Evolutionary conservation across 1,284 basidiomycete species (phyloP), one percentile per base, ranked within the genome.

Genomic region (Microbotryum violaceum): DNA sequence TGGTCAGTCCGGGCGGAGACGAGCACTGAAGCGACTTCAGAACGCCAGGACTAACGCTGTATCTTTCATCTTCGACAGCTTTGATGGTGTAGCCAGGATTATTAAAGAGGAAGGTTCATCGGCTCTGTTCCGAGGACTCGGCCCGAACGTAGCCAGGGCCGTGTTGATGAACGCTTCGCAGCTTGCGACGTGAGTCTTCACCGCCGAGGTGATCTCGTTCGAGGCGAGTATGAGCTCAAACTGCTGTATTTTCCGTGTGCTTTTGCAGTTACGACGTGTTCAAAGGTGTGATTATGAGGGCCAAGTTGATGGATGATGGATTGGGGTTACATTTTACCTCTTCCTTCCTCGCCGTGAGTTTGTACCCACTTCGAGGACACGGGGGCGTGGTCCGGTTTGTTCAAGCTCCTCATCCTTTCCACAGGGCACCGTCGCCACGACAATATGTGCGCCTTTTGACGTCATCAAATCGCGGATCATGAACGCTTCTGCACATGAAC

Each of bases 361-460:
- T 14, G 9, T 20, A 47, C 21, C 29, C 23, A 48, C 21, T 29
- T 37, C 25, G 8, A 42, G 14, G 14, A 6, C 37, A 42, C 37
- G 4, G 27, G 23, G 3, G 47, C 29, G 16, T 49, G 46, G 31
- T 31, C 31, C 27, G 46, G 16, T 45, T 29, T 29, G 23, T 9
- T 4, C 46, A 59, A 31, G 54, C 44, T 47, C 54, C 49, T 60
- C 58, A 29, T 64, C 16, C 57, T 52, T 33, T 12, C 50, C 37
- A 29, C 64, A 88, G 85, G 90, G 91, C 21, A 93, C 90, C 1
- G 87, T 92, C 4, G 90, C 91, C 14, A 92, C 90, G 4, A 92
- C 91, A 1, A 85, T 94, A n/a, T 93, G 91, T 75, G 91, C 89
- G 1, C 91, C 91, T 0, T 90, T 90, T 16, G 91, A 94, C 72